phyloP scores from a whole-genome alignment of 2,329 filamentous ascomycete genomes.

The Microascus cirrosus region DNA sequence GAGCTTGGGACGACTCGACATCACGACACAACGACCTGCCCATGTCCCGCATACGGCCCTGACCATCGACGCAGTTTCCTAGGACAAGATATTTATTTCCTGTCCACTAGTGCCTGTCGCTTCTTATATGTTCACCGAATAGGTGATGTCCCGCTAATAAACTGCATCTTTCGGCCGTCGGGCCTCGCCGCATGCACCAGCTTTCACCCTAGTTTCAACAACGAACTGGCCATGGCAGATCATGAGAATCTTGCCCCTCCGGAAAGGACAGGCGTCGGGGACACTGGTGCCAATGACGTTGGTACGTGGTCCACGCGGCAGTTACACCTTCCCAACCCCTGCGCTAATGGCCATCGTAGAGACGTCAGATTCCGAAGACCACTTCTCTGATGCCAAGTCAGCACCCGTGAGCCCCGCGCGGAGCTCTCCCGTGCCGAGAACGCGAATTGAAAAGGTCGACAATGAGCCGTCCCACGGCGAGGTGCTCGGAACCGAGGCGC shows the following conservation, averaged over 20 bases:
- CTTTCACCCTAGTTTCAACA: not conserved
- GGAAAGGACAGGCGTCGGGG: slow-evolving; percentile 16
- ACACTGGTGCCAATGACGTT: slow-evolving; percentile 50
- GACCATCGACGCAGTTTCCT: not conserved
- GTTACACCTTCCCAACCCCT: not conserved
- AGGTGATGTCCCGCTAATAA: not conserved
- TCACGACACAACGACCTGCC: not conserved
- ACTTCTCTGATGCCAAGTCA: slow-evolving; percentile 57
- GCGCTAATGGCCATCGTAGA: slow-evolving; percentile 20
- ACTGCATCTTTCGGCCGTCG: not conserved
- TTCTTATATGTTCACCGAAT: not conserved
- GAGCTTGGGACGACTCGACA: not conserved
- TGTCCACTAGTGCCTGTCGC: not conserved
- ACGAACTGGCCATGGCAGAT: not conserved
- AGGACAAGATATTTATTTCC: not conserved
- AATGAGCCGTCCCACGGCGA: slow-evolving; percentile 43
- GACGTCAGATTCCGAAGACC: slow-evolving; percentile 55
- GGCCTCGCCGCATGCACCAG: not conserved
- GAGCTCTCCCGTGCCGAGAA: slow-evolving; percentile 44
- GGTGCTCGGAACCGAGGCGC: slow-evolving; percentile 49
- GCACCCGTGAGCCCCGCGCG: slow-evolving; percentile 28
- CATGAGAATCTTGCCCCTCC: slow-evolving; percentile 2
- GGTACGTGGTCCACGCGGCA: slow-evolving; percentile 24
- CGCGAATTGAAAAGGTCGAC: slow-evolving; percentile 47
- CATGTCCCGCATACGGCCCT: not conserved